These are phyloP conservation scores for Syncephalastrum monosporum DNA, from an alignment of 371 early-diverging fungal species.

Conservation along the genomic window DNA sequence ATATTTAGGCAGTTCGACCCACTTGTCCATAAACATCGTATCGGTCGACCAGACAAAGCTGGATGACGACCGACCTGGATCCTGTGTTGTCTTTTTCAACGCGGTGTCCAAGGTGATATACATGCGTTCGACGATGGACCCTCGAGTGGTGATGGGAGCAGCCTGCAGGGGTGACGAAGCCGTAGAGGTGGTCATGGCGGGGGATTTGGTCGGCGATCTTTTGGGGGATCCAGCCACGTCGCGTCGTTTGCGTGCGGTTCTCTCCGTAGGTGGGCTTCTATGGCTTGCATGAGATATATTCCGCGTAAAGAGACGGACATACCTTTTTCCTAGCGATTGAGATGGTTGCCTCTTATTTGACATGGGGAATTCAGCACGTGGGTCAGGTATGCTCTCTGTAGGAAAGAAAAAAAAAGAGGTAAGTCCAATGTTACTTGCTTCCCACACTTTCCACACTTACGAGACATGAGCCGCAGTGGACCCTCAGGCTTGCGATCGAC, in stretches of 20 bases:
- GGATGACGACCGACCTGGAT: no score
- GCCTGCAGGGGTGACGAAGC: no score
- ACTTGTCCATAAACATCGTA: slow-evolving; percentile 68
- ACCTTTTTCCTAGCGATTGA: slow-evolving; percentile 2
- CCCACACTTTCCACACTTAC: slow-evolving; percentile 5
- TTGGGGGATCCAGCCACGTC: not conserved
- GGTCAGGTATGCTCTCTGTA: slow-evolving; percentile 12
- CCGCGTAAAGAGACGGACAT: not conserved
- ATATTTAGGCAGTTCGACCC: slow-evolving; percentile 80
- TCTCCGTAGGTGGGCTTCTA: slow-evolving; percentile 3
- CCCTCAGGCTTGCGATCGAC: slow-evolving; percentile 13
- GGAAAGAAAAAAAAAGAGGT: not conserved
- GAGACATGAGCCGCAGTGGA: slow-evolving; percentile 20
- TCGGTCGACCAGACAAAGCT: slow-evolving; percentile 8
- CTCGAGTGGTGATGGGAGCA: not conserved
- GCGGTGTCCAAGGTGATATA: slow-evolving; percentile 1
- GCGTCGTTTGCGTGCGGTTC: slow-evolving; percentile 10
- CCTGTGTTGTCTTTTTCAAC: slow-evolving; percentile 9
- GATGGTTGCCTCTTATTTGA: not conserved
- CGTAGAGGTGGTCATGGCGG: not conserved
- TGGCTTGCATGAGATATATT: not conserved
- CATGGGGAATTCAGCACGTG: slow-evolving; percentile 10
- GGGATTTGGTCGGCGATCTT: no score
- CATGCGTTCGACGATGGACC: not conserved
- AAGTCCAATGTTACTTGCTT: not conserved